Conservation (phyloP, 1,139 yeast species). For the Candida sanyaensis region DNA sequence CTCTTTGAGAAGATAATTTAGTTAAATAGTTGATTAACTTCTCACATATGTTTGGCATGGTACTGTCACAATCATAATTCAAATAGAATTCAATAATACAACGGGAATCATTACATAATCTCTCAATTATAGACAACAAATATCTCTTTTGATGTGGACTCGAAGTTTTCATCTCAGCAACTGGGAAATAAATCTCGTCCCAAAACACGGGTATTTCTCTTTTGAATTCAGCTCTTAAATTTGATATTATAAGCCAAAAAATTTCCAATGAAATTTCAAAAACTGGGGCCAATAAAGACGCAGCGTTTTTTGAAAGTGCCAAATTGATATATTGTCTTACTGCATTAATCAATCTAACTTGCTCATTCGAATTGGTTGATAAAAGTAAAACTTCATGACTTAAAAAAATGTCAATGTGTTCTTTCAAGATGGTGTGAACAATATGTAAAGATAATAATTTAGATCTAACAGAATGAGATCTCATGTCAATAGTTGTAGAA, state of each 20-base stretch:
- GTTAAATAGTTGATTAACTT: constrained; percentile 76
- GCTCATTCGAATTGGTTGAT: constrained; percentile 57
- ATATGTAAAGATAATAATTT: constrained; percentile 86
- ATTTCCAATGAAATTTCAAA: constrained; percentile 91
- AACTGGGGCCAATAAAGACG: constrained; percentile 88
- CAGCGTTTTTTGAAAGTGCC: constrained; percentile 86
- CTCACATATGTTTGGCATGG: constrained; percentile 85
- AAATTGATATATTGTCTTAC: constrained; percentile 83
- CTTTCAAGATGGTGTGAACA: constrained; percentile 80
- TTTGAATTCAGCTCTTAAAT: constrained; percentile 84
- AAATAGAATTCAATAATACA: constrained; percentile 89
- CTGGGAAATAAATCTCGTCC: constrained; percentile 92
- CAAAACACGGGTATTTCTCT: constrained; percentile 92
- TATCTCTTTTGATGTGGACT: constrained; percentile 92
- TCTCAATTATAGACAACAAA: constrained; percentile 72
- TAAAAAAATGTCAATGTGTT: constrained; percentile 81
- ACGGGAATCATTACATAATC: constrained; percentile 86
- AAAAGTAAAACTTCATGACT: constrained; percentile 63
- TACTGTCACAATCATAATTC: constrained; percentile 91
- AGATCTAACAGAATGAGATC: constrained; percentile 89
- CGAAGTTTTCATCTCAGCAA: constrained; percentile 87
- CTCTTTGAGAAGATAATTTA: constrained; percentile 67
- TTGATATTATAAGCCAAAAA: constrained; percentile 84
- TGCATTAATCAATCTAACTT: constrained; percentile 70
- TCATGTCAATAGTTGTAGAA: constrained; percentile 74